Evolutionary conservation across 2,329 filamentous ascomycete genomes (phyloP).

Genomic region (Reticulascus tulasneorum): DNA sequence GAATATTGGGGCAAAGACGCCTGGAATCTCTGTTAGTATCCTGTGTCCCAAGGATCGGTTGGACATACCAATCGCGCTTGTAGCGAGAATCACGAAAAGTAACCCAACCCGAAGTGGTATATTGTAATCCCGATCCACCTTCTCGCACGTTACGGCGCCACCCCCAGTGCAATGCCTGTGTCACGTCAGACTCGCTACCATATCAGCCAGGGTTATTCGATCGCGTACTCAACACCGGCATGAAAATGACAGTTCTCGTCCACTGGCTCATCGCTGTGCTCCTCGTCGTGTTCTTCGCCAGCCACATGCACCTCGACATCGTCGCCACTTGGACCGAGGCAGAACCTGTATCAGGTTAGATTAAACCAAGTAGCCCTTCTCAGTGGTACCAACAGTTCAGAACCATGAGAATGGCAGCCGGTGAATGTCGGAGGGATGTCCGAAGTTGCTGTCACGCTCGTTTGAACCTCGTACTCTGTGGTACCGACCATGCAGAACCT

Average conservation of each 20-base stretch:
- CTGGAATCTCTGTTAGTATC: too few species aligned
- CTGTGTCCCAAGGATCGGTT: too few species aligned
- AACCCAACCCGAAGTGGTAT: constrained; percentile 65
- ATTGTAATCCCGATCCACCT: constrained; percentile 55
- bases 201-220: constrained; percentile 2
- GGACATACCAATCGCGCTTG: constrained; percentile 61
- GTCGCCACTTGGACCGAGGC: constrained; percentile 53
- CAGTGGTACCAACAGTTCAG: constrained; percentile 24
- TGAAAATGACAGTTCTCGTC: constrained; percentile 67
- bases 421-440: constrained; percentile 59
- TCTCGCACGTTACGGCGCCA: constrained; percentile 37
- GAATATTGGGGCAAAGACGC: constrained; percentile 52
- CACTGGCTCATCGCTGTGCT: constrained; percentile 18
- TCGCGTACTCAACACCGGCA: constrained; percentile 62
- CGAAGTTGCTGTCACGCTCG: constrained; percentile 44
- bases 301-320: constrained; percentile 55
- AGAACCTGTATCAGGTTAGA: too few species aligned
- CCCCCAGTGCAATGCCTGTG: constrained; percentile 36
- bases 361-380: constrained; percentile 2
- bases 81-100: constrained; percentile 66
- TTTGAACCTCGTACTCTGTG: constrained; percentile 38
- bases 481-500: constrained; percentile 42
- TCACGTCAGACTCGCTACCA: too few species aligned
- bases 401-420: constrained; percentile 59
- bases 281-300: constrained; percentile 19